Base-by-base conservation (phyloP, 139 green algal species). In the Dunaliella primolecta region DNA sequence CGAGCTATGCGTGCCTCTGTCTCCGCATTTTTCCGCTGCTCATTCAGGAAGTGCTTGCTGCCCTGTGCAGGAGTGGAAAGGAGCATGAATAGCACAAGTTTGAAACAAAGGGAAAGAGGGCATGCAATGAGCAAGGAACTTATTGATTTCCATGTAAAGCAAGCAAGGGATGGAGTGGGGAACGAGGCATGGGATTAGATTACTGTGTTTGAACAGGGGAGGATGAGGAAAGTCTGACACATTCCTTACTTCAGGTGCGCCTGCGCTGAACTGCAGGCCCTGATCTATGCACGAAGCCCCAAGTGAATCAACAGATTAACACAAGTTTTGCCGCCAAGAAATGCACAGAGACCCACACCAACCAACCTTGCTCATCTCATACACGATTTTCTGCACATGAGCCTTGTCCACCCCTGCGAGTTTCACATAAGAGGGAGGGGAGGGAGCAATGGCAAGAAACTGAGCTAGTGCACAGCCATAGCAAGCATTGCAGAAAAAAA, bases 31-130 rank as follows among this genome's bases (percentile, higher is more conserved):
- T 99, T 99, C 33, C 94, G 89, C 86, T 96, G 92, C 88, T 99
- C 97, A 83, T 99, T 98, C 36, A 89, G 87, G 85, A 97, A 98
- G 87, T 98, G 95, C 1, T 91, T 86, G 2, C 90, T 96, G 78
- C 94, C 92, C 91, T 95, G 90, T 3, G 79, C 7, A 35, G 25
- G 32, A 78, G 74, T 7, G 15, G 15, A 15, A 7, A 64, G 15
- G 46, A 15, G 46, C 15, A 15, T 64, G 46, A 15, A 64, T 15
- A 25, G 7, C 32, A 64, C 30, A 30, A 3, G 3, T 24, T 30
- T 46, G 33, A 55, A 2, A 38, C 2, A 55, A 2, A 32, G 2
- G 0, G 75, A n/a, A n/a, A n/a, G n/a, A n/a, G n/a, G n/a, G n/a
- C n/a, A n/a, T n/a, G n/a, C n/a, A n/a, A n/a, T n/a, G n/a, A n/a